Base-by-base conservation (phyloP, 306 rosid genomes). In the Castanea crenata region DNA sequence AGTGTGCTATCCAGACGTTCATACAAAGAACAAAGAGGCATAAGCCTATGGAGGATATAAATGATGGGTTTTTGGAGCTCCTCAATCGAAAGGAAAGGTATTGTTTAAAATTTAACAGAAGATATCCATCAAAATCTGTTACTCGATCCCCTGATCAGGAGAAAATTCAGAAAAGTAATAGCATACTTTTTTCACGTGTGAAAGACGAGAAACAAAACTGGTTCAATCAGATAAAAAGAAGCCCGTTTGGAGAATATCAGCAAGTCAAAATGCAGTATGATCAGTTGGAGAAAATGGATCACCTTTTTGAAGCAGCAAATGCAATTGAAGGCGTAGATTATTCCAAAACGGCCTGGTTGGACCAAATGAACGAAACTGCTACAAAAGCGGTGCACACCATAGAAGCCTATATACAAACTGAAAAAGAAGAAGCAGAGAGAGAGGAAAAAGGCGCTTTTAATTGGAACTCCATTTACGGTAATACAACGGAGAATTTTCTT, bases 71-170 rank as follows among this genome's bases (percentile, higher is more conserved):
- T 41, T 35, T 38, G 3, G 13, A 3, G 3, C 68, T 82, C 27
- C 55, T 73, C 25, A 16, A 2, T 1, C 55, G 59, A 31, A 80
- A 80, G 80, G 38, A 58, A 1, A 69, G 27, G 7, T 74, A 44
- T 23, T 54, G 62, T 5, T 78, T 77, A 31, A 57, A 77, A 55
- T 82, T 74, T 41, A 67, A 21, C 35, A 74, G 73, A 73, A 23
- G 75, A 31, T 55, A 81, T 41, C 32, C 32, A 31, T 31, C 32
- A 31, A 31, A 31, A 31, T 31, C 32, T 31, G 32, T 31, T 31
- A 3, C 32, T 31, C 32, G 32, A 31, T 31, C 32, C 32, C 32
- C 32, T 3, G 4, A 3, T 31, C 32, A 31, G 32, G 3, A 31
- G 32, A 4, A 31, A 31, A 31, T 3, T 31, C 32, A 31, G 32